Percentiles rank a stretch among this genome's conserved stretches.
These are phyloP conservation scores for Colletotrichum musae DNA, from an alignment of 2,329 filamentous ascomycete species.

Conservation along the genomic window DNA sequence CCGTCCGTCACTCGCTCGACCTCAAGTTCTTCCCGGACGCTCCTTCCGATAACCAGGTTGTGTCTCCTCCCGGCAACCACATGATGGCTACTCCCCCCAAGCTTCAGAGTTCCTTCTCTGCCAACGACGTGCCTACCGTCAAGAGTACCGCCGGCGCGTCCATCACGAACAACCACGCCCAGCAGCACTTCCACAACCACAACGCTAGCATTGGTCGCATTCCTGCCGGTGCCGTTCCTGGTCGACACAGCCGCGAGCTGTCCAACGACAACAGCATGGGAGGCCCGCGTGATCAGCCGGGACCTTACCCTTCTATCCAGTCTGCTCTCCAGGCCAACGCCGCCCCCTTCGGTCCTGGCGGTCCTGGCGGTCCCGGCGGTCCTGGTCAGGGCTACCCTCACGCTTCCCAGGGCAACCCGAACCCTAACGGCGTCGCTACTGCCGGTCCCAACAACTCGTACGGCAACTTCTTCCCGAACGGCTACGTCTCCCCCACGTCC, in stretches of 20 bases:
- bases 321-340: conserved; percentile 86
- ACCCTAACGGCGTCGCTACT: conserved; percentile 21
- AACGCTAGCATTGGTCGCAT: conserved; percentile 87
- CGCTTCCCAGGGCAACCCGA: conserved; percentile 46
- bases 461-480: conserved; percentile 35
- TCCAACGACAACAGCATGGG: conserved; percentile 63
- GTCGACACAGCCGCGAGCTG: conserved; percentile 82
- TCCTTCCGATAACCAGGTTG: conserved; percentile 55
- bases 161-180: conserved; percentile 69
- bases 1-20: conserved; percentile 72
- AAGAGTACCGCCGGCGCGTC: conserved; percentile 71
- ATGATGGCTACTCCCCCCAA: conserved; percentile 77
- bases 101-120: conserved; percentile 90
- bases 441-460: conserved; percentile 30
- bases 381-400: conserved; percentile 48
- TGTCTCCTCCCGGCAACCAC: conserved; percentile 64
- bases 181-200: conserved; percentile 80
- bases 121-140: conserved; percentile 88
- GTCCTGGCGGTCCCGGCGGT: conserved; percentile 75
- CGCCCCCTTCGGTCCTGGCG: conserved; percentile 82
- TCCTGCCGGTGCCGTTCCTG: conserved; percentile 74
- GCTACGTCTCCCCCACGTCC: conserved; percentile 33
- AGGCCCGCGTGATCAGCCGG: conserved; percentile 59
- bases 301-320: conserved; percentile 72
- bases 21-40: conserved; percentile 66